Evolutionary conservation across 495 filamentous ascomycete species (phyloP).

Genomic region (Glarea lozoyensis): DNA sequence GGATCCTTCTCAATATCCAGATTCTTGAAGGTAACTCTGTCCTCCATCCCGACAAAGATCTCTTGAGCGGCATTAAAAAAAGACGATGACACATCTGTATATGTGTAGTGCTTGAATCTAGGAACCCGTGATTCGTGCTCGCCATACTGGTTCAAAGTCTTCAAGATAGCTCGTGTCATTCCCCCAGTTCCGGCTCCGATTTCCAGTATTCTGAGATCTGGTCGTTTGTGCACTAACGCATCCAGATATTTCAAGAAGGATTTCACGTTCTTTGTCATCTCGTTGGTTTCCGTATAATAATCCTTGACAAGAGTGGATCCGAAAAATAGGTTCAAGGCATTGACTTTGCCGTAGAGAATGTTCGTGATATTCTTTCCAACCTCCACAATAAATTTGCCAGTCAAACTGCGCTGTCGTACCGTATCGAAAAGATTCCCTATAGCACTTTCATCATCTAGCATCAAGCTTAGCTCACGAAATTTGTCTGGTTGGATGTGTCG

Average conservation of each 20-base stretch:
- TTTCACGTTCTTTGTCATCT: neutral
- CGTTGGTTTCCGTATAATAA: conserved; percentile 9
- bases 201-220: conserved; percentile 35
- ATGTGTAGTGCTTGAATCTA: neutral
- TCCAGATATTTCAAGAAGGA: conserved; percentile 6
- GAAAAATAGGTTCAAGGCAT: neutral
- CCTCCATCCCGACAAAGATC: neutral
- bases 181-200: conserved; percentile 37
- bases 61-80: neutral
- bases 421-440: neutral
- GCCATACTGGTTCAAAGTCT: conserved; percentile 1
- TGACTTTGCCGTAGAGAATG: neutral
- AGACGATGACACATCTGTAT: neutral
- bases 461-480: neutral
- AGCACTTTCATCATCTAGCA: neutral
- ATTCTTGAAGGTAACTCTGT: conserved; percentile 16
- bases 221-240: conserved; percentile 31
- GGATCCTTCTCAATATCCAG: conserved; percentile 42
- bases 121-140: neutral
- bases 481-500: neutral
- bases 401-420: neutral
- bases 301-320: neutral
- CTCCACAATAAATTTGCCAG: neutral
- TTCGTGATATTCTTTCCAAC: neutral
- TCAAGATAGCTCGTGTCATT: conserved; percentile 24